Base-by-base conservation (phyloP, 2,329 filamentous ascomycete genomes). In the Xylariaceae sp. region DNA sequence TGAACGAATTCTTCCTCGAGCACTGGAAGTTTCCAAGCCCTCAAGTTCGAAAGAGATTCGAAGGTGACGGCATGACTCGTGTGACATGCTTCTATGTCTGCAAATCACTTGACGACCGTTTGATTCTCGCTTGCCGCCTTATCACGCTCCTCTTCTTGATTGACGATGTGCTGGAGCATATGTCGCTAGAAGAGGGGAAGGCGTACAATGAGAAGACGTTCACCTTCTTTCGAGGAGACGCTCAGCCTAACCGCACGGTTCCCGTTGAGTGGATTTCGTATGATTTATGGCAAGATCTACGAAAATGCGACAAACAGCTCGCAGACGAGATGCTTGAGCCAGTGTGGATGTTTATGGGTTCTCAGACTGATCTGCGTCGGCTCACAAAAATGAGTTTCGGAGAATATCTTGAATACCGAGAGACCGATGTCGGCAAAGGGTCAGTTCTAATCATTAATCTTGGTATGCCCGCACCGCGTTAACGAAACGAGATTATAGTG, bases 281-380 rank as follows among this genome's bases (percentile, higher is more conserved):
- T 42, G 71, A 73, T 38, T 43, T 73, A 0, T 73, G 68, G 69
- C 60, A 69, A 42, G 54, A 48, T 18, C 72, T 75, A 69, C 60
- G 71, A 11, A 60, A 55, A 2, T 49, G 53, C 42, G 70, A 74
- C 50, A 45, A 22, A 1, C 57, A 56, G 9, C 50, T 73, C 6
- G 66, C 71, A 1, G 56, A 71, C 39, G 62, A 65, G 6, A 57
- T 73, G 4, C 58, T 69, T 0, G 70, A 72, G 48, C 68, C 70
- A 0, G 57, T 59, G 2, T 71, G 71, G 39, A 54, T 53, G 0
- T 73, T 73, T 58, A 72, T 74, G 69, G 50, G 63, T 1, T 66
- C 72, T 0, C 71, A 74, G 58, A 70, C 67, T 2, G 68, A 71
- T 28, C 43, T 54, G 7, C 31, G 33, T 2, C 59, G 65, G 1